Evolutionary conservation across 768 basidiomycete species (phyloP).

Genomic region (Lactifluus rugatus): DNA sequence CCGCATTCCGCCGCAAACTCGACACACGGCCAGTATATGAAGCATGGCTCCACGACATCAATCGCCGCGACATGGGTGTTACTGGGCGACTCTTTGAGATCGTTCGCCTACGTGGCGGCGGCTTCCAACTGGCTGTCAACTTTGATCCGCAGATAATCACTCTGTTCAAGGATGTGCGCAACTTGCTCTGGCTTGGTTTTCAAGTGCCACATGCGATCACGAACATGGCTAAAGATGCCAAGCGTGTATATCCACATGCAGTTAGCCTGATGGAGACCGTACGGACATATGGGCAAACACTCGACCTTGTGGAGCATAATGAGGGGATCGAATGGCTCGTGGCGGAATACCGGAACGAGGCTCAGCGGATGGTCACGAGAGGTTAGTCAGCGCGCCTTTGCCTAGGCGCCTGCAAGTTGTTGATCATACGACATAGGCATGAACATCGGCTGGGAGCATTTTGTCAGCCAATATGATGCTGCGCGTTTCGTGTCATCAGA

Average conservation of each 20-base stretch:
- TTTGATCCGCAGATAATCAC: constrained; percentile 98
- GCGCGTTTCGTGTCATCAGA: constrained; percentile 70
- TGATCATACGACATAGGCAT: constrained; percentile 48
- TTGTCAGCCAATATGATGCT: constrained; percentile 89
- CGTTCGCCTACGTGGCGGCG: constrained; percentile 59
- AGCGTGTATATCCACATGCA: constrained; percentile 95
- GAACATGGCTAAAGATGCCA: constrained; percentile 98
- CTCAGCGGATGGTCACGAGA: constrained; percentile 85
- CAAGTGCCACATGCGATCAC: constrained; percentile 90
- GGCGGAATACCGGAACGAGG: constrained; percentile 88
- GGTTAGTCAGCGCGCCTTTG: constrained; percentile 40
- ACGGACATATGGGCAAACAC: constrained; percentile 92
- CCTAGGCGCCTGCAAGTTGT: background rate
- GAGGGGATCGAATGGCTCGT: constrained; percentile 90
- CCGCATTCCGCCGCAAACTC: constrained; percentile 90
- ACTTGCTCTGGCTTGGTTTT: constrained; percentile 91
- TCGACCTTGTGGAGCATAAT: constrained; percentile 84
- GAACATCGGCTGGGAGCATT: constrained; percentile 93
- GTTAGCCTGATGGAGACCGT: constrained; percentile 98
- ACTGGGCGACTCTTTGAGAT: constrained; percentile 92
- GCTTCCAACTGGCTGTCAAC: constrained; percentile 85
- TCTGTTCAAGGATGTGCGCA: constrained; percentile 96
- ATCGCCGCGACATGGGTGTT: constrained; percentile 83
- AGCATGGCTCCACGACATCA: constrained; percentile 95
- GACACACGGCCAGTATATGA: constrained; percentile 92